Evolutionary conservation across 23 red algal genomes (phyloP), one percentile per base, ranked within the genome.

Genomic region (Cyanidiococcus yangmingshanensis): DNA sequence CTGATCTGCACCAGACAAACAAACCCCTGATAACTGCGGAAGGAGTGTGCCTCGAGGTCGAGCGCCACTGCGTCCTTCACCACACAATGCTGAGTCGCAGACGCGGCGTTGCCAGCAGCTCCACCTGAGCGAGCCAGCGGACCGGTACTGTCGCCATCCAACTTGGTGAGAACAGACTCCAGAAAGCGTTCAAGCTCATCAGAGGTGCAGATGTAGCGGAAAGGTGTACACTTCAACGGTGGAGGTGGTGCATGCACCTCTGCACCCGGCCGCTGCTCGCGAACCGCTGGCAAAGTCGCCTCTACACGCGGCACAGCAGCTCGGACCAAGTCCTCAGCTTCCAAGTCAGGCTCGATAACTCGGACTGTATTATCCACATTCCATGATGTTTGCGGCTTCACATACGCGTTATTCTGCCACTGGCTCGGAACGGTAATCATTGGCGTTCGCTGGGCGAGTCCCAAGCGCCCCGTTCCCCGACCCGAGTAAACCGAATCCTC

Each of bases 11-110:
- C 86, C 16, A 98, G 81, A 78, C 94, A 98, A 1, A 82, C 89
- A 39, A 98, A 98, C 29, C 94, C 94, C 76, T 98, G 94, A 76
- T 85, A 98, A 30, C 84, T 83, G 75, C 94, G 85, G 54, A 82
- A 58, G 50, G 77, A 81, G 75, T 98, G 94, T 68, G 85, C 79
- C 58, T 98, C 94, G 58, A 98, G 68, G 84, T 98, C 94, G 26
- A 98, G 82, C 0, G 94, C 94, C 2, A 98, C 82, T 31, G 45
- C 45, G 12, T 54, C 21, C 21, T 54, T 54, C 12, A 54, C 7
- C 7, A 21, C 45, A 21, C 45, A 54, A 21, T 7, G 63, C 75
- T 34, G 3, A 29, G 7, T 7, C 27, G 12, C n/a, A 29, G 63
- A 35, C 63, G 63, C 7, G 12, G 3, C 63, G n/a, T 12, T 71